phyloP scores from a whole-genome alignment of 495 filamentous ascomycete species.

The Chaetomium cochliodes region DNA sequence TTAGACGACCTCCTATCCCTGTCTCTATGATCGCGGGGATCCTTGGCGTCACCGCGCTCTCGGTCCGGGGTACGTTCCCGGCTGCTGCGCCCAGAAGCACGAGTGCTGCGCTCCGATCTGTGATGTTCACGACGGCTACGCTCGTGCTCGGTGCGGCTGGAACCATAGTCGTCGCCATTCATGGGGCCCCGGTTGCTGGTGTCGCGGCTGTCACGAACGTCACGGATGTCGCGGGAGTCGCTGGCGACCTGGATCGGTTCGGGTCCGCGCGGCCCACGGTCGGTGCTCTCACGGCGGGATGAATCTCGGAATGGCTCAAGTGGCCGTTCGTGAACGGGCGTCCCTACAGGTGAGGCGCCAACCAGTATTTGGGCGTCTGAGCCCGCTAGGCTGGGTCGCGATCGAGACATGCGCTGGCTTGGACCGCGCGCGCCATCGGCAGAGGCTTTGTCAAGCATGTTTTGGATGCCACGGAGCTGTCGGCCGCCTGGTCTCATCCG shows the following conservation, averaged over 20 bases:
- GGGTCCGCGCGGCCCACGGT: slow-evolving; percentile 22
- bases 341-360: slow-evolving; percentile 47
- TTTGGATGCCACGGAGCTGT: slow-evolving; percentile 54
- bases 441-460: slow-evolving; percentile 47
- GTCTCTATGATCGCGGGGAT: slow-evolving; percentile 18
- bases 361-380: slow-evolving; percentile 51
- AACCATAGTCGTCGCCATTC: slow-evolving; percentile 39
- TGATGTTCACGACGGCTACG: slow-evolving; percentile 47
- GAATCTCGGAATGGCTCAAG: slow-evolving; percentile 39
- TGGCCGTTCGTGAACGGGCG: slow-evolving; percentile 46
- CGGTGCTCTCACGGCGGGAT: slow-evolving; percentile 26
- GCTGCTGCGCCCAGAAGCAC: slow-evolving; percentile 45
- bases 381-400: slow-evolving; percentile 43
- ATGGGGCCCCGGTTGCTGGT: neutral
- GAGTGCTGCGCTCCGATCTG: slow-evolving; percentile 39
- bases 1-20: slow-evolving; percentile 33
- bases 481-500: slow-evolving; percentile 46
- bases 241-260: slow-evolving; percentile 35
- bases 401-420: slow-evolving; percentile 39
- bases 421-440: slow-evolving; percentile 36
- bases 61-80: slow-evolving; percentile 15
- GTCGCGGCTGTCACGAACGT: slow-evolving; percentile 35
- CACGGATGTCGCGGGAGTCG: slow-evolving; percentile 36
- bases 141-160: slow-evolving; percentile 41
- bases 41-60: slow-evolving; percentile 20